phyloP scores from a whole-genome alignment of 352 stramenopile genomes.

The Globisporangium uncinulatum region DNA sequence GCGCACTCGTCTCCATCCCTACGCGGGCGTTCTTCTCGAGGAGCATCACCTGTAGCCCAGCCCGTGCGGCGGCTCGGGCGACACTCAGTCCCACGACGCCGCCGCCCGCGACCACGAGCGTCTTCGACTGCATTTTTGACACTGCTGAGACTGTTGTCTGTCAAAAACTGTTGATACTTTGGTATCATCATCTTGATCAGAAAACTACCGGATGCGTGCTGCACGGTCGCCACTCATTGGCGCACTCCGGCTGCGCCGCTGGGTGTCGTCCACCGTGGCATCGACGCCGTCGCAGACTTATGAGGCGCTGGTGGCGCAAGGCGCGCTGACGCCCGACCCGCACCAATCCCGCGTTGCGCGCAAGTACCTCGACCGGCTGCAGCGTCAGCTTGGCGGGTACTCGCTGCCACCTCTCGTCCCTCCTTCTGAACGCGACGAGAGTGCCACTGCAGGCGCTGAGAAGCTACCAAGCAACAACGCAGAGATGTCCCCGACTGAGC shows the following conservation, averaged over 20 bases:
- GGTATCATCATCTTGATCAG: no score
- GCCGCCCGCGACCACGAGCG: slow-evolving; percentile 60
- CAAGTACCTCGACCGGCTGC: slow-evolving; percentile 57
- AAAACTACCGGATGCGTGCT: no score
- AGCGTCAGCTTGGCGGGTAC: slow-evolving; percentile 47
- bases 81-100: slow-evolving; percentile 77
- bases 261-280: no score
- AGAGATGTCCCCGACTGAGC: not conserved
- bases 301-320: slow-evolving; percentile 17
- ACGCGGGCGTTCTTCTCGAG: slow-evolving; percentile 83
- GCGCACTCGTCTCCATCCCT: slow-evolving; percentile 82
- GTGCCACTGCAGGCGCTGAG: not conserved
- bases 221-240: no score
- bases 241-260: no score
- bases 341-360: slow-evolving; percentile 23
- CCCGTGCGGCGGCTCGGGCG: slow-evolving; percentile 43
- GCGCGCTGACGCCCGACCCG: slow-evolving; percentile 23
- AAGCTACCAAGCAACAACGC: slow-evolving; percentile 1
- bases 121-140: slow-evolving; percentile 21
- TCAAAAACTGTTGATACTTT: no score
- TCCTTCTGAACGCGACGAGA: not conserved
- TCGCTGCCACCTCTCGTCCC: slow-evolving; percentile 17
- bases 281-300: slow-evolving; percentile 27
- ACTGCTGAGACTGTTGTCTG: no score
- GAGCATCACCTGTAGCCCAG: slow-evolving; percentile 75